These are phyloP conservation scores for Debaryomyces fabryi DNA, from an alignment of 1,139 yeast genomes.

Conservation along the genomic window DNA sequence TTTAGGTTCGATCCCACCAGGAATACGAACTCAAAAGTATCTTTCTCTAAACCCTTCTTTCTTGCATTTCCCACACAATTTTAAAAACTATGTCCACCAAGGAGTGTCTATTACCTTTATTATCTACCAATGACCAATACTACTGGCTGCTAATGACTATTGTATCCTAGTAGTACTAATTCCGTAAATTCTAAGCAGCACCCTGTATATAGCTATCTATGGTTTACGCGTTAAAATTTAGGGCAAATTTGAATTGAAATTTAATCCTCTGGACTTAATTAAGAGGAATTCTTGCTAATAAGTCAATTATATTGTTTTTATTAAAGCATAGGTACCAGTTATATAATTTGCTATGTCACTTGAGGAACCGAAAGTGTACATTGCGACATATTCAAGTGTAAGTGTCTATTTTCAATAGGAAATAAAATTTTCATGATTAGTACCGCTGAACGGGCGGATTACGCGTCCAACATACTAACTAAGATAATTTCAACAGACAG, in stretches of 20 bases:
- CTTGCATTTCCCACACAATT: not conserved
- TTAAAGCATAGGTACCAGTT: constrained; percentile 2
- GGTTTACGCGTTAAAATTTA: constrained; percentile 2
- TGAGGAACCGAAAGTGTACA: constrained; percentile 27
- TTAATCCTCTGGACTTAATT: constrained; percentile 3
- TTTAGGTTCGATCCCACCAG: not conserved
- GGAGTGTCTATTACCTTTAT: not conserved
- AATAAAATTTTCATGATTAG: constrained; percentile 1
- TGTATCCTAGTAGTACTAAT: not conserved
- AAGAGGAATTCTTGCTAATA: constrained; percentile 2
- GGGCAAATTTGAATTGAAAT: constrained; percentile 8
- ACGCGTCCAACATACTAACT: constrained; percentile 18
- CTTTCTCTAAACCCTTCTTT: not conserved
- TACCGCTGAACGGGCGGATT: not conserved
- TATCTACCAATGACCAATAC: not conserved
- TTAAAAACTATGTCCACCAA: not conserved
- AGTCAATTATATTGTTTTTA: constrained; percentile 4
- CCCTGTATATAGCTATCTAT: constrained; percentile 1
- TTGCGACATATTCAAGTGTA: constrained; percentile 33
- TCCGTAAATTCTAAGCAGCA: not conserved
- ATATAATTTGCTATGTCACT: constrained; percentile 13
- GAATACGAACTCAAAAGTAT: not conserved
- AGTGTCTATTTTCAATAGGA: constrained; percentile 12
- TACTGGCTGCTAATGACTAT: not conserved
- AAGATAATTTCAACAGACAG: constrained; percentile 32